These are phyloP conservation scores for Aspergillus conjunctus DNA, from an alignment of 495 filamentous ascomycete species.

Conservation along the genomic window DNA sequence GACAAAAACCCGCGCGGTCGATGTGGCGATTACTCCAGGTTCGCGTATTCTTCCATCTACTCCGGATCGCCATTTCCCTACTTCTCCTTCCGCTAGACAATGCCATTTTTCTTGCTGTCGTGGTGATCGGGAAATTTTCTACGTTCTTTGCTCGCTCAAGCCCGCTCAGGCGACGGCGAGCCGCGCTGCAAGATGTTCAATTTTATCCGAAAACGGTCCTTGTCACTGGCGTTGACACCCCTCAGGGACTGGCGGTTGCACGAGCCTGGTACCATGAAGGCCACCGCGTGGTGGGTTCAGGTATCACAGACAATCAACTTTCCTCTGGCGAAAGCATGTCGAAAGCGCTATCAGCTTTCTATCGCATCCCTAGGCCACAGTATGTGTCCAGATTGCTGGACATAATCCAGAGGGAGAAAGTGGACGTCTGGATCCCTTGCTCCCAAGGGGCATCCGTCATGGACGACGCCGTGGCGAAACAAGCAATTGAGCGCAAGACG, in stretches of 20 bases:
- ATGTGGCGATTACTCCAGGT: slow-evolving; percentile 13
- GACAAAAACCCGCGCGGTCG: slow-evolving; percentile 8
- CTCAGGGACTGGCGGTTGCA: slow-evolving; percentile 67
- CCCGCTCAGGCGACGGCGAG: slow-evolving; percentile 26
- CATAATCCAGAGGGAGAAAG: slow-evolving; percentile 60
- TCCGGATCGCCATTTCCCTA: slow-evolving; percentile 40
- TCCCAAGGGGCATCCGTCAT: slow-evolving; percentile 60
- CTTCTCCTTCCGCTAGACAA: slow-evolving; percentile 58
- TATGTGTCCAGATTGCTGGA: slow-evolving; percentile 55
- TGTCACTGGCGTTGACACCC: slow-evolving; percentile 70
- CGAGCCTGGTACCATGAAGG: slow-evolving; percentile 65
- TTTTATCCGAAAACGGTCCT: slow-evolving; percentile 64
- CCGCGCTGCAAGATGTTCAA: slow-evolving; percentile 37
- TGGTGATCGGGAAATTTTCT: slow-evolving; percentile 30
- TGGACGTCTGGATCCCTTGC: slow-evolving; percentile 75
- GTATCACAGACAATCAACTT: slow-evolving; percentile 58
- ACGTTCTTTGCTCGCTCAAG: slow-evolving; percentile 18
- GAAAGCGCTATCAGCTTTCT: slow-evolving; percentile 51
- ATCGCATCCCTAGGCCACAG: slow-evolving; percentile 50
- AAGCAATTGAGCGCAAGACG: slow-evolving; percentile 59
- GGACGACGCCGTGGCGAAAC: slow-evolving; percentile 66
- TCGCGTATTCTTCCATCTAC: slow-evolving; percentile 30
- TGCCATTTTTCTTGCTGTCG: slow-evolving; percentile 46
- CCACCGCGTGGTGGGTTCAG: slow-evolving; percentile 72
- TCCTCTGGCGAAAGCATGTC: slow-evolving; percentile 47